Evolutionary conservation across 345 rosid species (phyloP).

Genomic region (Passiflora organensis): DNA sequence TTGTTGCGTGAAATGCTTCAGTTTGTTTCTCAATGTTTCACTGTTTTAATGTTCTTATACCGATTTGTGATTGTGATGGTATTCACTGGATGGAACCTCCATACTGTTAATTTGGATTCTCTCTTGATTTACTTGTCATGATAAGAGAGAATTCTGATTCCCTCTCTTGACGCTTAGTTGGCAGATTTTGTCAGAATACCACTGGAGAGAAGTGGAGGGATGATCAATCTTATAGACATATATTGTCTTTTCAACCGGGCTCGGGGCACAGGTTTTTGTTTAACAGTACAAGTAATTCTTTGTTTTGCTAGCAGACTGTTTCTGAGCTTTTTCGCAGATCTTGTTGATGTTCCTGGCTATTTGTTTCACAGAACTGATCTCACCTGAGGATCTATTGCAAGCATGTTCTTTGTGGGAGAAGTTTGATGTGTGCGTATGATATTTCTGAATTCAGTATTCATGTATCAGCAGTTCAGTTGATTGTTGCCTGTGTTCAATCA

Average conservation of each 20-base stretch:
- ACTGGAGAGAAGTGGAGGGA: conserved; percentile 83
- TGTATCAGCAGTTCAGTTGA: conserved; percentile 1
- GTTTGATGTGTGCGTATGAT: conserved; percentile 75
- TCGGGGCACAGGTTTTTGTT: conserved; percentile 75
- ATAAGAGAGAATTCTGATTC: conserved; percentile 10
- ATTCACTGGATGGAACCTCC: neutral
- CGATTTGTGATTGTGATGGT: neutral
- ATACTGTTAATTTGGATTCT: neutral
- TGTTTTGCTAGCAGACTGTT: conserved; percentile 5
- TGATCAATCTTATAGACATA: conserved; percentile 88
- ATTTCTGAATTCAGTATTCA: neutral
- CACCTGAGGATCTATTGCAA: conserved; percentile 90
- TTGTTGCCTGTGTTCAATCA: conserved; percentile 14
- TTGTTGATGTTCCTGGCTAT: neutral
- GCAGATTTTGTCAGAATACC: conserved; percentile 95
- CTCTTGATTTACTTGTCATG: neutral
- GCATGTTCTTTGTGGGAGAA: conserved; percentile 96
- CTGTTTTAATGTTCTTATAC: neutral
- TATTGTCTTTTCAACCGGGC: conserved; percentile 96
- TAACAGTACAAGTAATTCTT: neutral
- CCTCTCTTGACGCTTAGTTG: conserved; percentile 41
- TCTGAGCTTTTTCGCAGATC: neutral
- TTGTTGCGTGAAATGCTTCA: too few species aligned
- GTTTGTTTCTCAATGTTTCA: too few species aligned
- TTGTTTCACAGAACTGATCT: conserved; percentile 63